These are phyloP conservation scores for Rhizophlyctis rosea DNA, from an alignment of 192 early-diverging fungal genomes.

Conservation along the genomic window DNA sequence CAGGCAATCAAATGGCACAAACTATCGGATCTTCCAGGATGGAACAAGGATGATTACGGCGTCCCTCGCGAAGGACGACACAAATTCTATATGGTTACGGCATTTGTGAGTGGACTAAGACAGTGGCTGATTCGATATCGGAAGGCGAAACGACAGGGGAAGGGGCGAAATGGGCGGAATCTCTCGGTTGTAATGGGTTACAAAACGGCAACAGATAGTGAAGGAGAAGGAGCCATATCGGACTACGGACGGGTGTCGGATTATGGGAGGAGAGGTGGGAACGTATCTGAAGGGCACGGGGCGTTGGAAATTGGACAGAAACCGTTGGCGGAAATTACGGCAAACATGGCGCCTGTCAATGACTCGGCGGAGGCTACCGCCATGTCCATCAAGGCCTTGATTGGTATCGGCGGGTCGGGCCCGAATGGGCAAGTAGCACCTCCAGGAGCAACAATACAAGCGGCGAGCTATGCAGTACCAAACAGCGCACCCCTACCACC, in stretches of 20 bases:
- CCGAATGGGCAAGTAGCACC: conserved; percentile 4
- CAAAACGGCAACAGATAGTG: conserved; percentile 25
- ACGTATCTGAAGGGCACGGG: conserved; percentile 9
- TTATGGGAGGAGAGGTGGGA: background rate
- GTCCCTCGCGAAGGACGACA: conserved; percentile 12
- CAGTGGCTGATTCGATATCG: conserved; percentile 44
- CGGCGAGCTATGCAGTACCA: conserved; percentile 6
- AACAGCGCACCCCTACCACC: too few relatives aligned
- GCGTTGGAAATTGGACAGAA: conserved; percentile 15
- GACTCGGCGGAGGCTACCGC: conserved; percentile 21
- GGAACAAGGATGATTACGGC: conserved; percentile 26
- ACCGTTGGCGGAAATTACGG: conserved; percentile 6
- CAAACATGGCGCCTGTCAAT: background rate
- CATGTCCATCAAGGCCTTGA: conserved; percentile 33
- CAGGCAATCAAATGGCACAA: conserved; percentile 50
- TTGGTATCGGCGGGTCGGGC: conserved; percentile 32
- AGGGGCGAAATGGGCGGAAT: too few relatives aligned
- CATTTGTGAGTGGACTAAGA: conserved; percentile 36
- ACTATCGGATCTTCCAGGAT: conserved; percentile 41
- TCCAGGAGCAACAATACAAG: background rate
- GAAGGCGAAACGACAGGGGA: conserved; percentile 29
- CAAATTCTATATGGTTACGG: conserved; percentile 52
- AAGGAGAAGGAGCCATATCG: conserved; percentile 22
- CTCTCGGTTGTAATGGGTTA: too few relatives aligned
- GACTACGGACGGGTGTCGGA: background rate